These are phyloP conservation scores for Coprinellus micaceus DNA, from an alignment of 768 basidiomycete species.

Conservation along the genomic window DNA sequence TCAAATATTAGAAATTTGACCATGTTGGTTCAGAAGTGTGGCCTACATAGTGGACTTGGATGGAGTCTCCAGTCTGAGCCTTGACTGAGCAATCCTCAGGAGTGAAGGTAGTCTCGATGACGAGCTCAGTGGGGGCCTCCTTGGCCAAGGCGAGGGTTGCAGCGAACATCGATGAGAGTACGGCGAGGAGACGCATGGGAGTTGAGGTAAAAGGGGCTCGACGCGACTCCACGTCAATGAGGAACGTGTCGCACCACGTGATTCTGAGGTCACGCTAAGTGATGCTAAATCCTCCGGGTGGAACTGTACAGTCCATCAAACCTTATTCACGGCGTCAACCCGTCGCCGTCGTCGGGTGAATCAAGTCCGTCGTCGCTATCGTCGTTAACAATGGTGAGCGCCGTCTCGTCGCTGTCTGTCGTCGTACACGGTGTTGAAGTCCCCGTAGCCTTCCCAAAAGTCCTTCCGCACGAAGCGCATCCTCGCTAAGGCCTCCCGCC, in stretches of 20 bases:
- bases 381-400: conserved; percentile 50
- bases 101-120: conserved; percentile 56
- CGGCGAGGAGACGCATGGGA: conserved; percentile 51
- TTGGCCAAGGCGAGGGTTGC: conserved; percentile 43
- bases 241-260: conserved; percentile 11
- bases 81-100: conserved; percentile 56
- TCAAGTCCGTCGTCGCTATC: conserved; percentile 26
- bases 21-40: not conserved
- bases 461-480: conserved; percentile 95
- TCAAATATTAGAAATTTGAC: not conserved
- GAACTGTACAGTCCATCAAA: conserved; percentile 41
- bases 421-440: conserved; percentile 9
- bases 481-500: conserved; percentile 91
- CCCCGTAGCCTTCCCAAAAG: conserved; percentile 94
- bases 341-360: conserved; percentile 14
- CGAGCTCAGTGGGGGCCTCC: conserved; percentile 47
- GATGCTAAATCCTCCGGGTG: too few relatives aligned
- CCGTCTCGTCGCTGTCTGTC: conserved; percentile 2
- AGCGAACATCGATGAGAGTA: conserved; percentile 46
- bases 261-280: too few relatives aligned
- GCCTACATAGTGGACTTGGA: conserved; percentile 76
- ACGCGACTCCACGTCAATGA: not conserved
- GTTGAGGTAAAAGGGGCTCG: not conserved
- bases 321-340: conserved; percentile 25
- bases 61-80: conserved; percentile 57